Base-by-base conservation (phyloP, 108 stramenopile species). In the Cyclotella sp. region DNA sequence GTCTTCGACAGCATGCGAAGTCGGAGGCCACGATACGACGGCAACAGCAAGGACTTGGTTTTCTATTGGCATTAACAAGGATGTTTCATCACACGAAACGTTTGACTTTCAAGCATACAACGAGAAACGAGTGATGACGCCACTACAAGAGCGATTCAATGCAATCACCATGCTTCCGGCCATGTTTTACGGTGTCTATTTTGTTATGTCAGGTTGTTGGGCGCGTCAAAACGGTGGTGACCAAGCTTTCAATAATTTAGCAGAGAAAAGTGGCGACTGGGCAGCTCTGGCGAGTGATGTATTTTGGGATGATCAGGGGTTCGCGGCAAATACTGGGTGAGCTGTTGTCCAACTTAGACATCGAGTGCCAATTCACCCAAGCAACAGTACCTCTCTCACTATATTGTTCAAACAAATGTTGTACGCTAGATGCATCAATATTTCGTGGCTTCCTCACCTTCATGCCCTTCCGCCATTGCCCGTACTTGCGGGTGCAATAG, bases 61-160 rank as follows among this genome's bases (percentile, higher is more conserved):
- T 51, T 51, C 49, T 8, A 51, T 16, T 51, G 49, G 8, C 19
- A 51, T 7, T 51, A 51, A 8, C 16, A 51, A 16, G 26, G 24
- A 24, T 58, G 26, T 13, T 0, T 41, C 61, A 18, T 18, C 61
- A 3, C 34, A 54, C 12, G 22, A 15, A n/a, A 73, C 44, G 26
- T 81, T 72, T 22, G 76, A 76, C 34, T 51, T 63, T 9, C 54
- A 81, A 42, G 70, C 52, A 22, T 81, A 61, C 34, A 40, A 75
- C 29, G 63, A 83, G n/a, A 73, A 79, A 45, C 85, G 93, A 54
- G 79, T 86, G 34, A 94, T 94, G 93, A 84, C 90, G 16, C 76
- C 87, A 12, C 67, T 83, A 45, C 93, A 94, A 76, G 93, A 94
- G 68, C 76, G 84, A 22, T 76, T 83, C 67, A 94, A 94, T 71